Evolutionary conservation across 2,329 filamentous ascomycete species (phyloP).

Genomic region (Lomentospora prolificans): DNA sequence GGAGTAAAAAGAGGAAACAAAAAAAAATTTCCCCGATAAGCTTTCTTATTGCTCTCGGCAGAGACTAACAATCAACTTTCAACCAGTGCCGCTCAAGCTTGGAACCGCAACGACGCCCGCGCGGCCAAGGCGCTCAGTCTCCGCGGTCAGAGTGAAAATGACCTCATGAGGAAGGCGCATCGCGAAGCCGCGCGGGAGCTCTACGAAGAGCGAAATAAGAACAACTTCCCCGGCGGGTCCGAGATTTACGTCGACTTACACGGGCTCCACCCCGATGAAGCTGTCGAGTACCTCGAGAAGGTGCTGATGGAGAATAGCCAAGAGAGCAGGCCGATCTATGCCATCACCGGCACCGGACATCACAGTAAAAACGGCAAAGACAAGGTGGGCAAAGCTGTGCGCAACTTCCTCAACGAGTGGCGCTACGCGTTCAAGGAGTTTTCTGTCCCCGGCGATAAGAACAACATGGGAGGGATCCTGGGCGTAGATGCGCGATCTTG

Average conservation of each 20-base stretch:
- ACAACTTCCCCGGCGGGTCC: conserved; percentile 38
- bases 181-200: conserved; percentile 84
- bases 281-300: conserved; percentile 84
- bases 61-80: no score
- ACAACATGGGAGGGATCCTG: conserved; percentile 67
- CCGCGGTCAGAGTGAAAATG: conserved; percentile 91
- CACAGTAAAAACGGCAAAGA: conserved; percentile 99
- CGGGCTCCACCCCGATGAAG: conserved; percentile 96
- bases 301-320: conserved; percentile 74
- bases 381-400: conserved; percentile 91
- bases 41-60: no score
- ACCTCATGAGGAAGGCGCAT: conserved; percentile 93
- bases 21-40: no score
- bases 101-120: conserved; percentile 95
- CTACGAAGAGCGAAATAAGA: conserved; percentile 87
- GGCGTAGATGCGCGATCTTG: conserved; percentile 59
- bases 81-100: conserved; percentile 81
- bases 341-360: conserved; percentile 92
- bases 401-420: conserved; percentile 89
- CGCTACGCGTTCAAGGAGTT: conserved; percentile 94
- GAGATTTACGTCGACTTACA: conserved; percentile 95
- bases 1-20: no score
- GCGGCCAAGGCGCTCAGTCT: conserved; percentile 92
- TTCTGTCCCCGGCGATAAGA: conserved; percentile 85
- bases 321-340: conserved; percentile 71